Conservation (phyloP, 2,329 filamentous ascomycete species). For the Gremmenia infestans region DNA sequence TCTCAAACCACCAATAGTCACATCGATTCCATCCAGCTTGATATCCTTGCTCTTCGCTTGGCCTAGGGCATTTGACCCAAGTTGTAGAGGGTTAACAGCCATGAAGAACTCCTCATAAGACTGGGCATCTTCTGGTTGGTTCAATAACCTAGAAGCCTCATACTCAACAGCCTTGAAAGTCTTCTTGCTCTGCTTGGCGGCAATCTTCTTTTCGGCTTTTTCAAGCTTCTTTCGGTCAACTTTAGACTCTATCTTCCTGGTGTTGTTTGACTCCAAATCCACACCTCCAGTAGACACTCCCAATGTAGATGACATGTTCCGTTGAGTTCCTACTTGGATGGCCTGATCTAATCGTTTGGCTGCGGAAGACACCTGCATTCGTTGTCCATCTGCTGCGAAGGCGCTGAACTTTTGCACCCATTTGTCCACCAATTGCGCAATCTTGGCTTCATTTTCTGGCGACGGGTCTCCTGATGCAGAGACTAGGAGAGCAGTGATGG, state of each 20-base stretch:
- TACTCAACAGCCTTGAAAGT: slow-evolving; percentile 98
- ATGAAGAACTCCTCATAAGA: slow-evolving; percentile 99
- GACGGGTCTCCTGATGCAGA: slow-evolving; percentile 87
- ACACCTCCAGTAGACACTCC: slow-evolving; percentile 79
- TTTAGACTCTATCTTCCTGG: slow-evolving; percentile 91
- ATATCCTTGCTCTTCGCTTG: slow-evolving; percentile 95
- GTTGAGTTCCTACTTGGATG: slow-evolving; percentile 87
- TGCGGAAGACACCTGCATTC: slow-evolving; percentile 64
- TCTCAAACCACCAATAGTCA: slow-evolving; percentile 81
- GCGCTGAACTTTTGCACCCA: slow-evolving; percentile 80
- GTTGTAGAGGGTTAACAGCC: slow-evolving; percentile 93
- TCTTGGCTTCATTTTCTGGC: slow-evolving; percentile 65
- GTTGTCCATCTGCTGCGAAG: slow-evolving; percentile 60
- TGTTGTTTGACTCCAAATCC: slow-evolving; percentile 89
- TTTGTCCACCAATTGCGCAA: slow-evolving; percentile 80
- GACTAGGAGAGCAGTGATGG: slow-evolving; percentile 82
- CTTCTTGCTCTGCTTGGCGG: slow-evolving; percentile 98
- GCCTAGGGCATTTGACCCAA: slow-evolving; percentile 63
- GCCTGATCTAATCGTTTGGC: slow-evolving; percentile 88
- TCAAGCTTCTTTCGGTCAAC: slow-evolving; percentile 99
- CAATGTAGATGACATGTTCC: slow-evolving; percentile 93
- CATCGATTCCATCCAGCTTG: slow-evolving; percentile 94
- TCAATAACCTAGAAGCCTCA: slow-evolving; percentile 84
- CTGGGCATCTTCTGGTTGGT: slow-evolving; percentile 75
- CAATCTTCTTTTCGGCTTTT: slow-evolving; percentile 96